Base-by-base conservation (phyloP, 768 basidiomycete species). In the Asterophora lycoperdoides region DNA sequence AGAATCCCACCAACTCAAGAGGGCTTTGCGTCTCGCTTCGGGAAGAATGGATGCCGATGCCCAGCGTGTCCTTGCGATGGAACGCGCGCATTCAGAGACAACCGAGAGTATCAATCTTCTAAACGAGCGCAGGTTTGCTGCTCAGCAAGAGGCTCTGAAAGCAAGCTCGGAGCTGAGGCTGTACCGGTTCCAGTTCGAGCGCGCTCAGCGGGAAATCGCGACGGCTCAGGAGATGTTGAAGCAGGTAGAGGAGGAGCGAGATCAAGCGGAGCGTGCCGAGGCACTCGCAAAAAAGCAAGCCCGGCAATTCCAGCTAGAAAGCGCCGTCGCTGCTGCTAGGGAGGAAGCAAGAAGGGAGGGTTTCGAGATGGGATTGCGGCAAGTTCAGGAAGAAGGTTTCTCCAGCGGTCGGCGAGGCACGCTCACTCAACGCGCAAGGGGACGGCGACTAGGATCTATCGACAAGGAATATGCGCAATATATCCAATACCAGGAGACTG, bases 331-430 rank as follows among this genome's bases (percentile, higher is more conserved):
- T 45, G 53, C 65, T 39, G 83, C 83, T 1, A 70, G 76, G 46
- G 80, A 83, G 47, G 80, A 84, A 56, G 83, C 83, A 3, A 69
- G 81, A 46, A 72, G 65, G 61, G 56, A 64, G 63, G 64, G 83
- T 56, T 63, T 77, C 66, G 65, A 76, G 64, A 71, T 75, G 68
- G 70, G 83, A 54, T 44, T 73, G 70, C 60, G 62, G 48, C 66
- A 67, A 39, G 72, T 70, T 2, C 64, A 65, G 18, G 55, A 64
- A 49, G 54, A 61, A 26, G 47, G 48, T 19, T 51, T 61, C 5
- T 14, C 13, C 11, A 5, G 33, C 5, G 13, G 9, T n/a, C 54
- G 42, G 17, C 28, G 35, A 38, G 5, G 26, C 18, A 30, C 28
- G 13, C 26, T 15, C 38, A 19, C 5, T 28, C 35, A 32, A 17